A percentile compares a stretch with the other conserved stretches of the same genome.
Evolutionary conservation across 164 flowering plant species (phyloP).

Genomic region (Chimonanthus salicifolius): DNA sequence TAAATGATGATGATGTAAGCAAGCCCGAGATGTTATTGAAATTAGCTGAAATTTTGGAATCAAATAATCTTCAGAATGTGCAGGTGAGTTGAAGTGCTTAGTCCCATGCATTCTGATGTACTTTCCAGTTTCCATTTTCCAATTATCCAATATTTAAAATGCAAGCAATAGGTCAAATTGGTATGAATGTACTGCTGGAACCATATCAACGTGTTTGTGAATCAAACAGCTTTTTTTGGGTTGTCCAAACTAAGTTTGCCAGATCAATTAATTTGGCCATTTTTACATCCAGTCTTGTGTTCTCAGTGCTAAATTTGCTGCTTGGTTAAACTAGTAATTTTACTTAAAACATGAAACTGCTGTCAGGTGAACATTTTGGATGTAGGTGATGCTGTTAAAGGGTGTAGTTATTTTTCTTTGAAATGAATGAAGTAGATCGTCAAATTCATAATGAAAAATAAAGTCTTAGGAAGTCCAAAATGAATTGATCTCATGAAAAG

Average conservation of each 20-base stretch:
- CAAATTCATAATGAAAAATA: no score
- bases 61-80: slow-evolving; percentile 82
- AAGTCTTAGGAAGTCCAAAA: no score
- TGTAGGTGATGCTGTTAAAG: background rate
- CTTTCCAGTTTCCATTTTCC: background rate
- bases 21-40: slow-evolving; percentile 76
- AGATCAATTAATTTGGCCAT: background rate
- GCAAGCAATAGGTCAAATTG: no score
- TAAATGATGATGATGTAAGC: slow-evolving; percentile 39
- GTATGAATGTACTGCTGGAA: no score
- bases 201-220: no score
- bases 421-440: no score
- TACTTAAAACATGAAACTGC: background rate
- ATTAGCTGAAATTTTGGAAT: slow-evolving; percentile 76
- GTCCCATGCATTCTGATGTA: background rate
- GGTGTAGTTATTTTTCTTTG: no score
- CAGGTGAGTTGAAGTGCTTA: slow-evolving; percentile 47
- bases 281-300: background rate
- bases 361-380: background rate
- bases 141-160: no score
- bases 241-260: background rate
- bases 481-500: no score
- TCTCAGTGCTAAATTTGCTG: background rate
- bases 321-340: background rate
- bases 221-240: no score